Percentiles rank a stretch among this genome's conserved stretches.
phyloP scores from a whole-genome alignment of 306 rosid genomes.

The Albizia julibrissin region DNA sequence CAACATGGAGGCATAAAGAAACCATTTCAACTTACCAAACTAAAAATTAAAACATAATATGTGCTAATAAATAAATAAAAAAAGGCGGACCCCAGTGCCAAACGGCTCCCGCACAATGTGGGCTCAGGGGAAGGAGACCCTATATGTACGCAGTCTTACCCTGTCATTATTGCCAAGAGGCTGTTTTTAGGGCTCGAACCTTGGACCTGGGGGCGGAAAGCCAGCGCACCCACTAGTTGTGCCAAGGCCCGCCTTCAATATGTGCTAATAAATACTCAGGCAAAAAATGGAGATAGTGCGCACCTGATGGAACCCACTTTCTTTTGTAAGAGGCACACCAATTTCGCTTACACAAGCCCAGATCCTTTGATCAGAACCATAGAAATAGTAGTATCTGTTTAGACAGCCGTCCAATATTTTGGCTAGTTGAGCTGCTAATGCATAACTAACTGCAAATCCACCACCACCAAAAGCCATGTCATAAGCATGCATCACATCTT shows the following conservation, averaged over 20 bases:
- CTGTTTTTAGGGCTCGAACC: no score
- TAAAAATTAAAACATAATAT: background rate
- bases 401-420: conserved; percentile 76
- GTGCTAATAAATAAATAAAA: background rate
- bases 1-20: conserved; percentile 2
- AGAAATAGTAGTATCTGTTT: conserved; percentile 63
- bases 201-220: no score
- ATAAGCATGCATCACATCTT: conserved; percentile 71
- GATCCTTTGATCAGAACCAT: conserved; percentile 95
- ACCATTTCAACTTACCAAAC: background rate
- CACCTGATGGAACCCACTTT: conserved; percentile 96
- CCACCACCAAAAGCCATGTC: conserved; percentile 99
- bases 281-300: conserved; percentile 14
- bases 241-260: no score
- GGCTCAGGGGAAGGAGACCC: no score
- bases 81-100: no score
- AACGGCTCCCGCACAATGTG: no score
- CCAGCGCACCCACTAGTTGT: no score
- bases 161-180: no score
- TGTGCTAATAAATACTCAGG: background rate
- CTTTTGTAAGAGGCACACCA: conserved; percentile 76
- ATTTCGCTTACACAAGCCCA: conserved; percentile 84
- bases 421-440: conserved; percentile 73
- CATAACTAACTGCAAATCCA: conserved; percentile 79
- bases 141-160: no score